phyloP scores from a whole-genome alignment of 2,329 filamentous ascomycete species.

The Talaromyces sp. region DNA sequence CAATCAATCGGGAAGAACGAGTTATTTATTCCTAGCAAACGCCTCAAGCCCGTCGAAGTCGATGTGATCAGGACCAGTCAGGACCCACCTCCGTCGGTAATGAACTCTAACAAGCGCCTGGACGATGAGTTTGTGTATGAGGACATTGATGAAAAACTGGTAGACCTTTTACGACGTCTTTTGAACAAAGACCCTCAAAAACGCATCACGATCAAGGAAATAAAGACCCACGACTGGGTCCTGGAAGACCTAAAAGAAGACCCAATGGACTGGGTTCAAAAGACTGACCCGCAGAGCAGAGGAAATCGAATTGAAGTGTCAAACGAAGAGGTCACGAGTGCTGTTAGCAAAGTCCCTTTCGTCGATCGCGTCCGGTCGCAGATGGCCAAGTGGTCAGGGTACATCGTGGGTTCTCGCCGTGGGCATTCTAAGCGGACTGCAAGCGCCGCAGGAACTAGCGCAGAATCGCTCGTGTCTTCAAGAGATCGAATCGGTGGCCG shows the following conservation, averaged over 20 bases:
- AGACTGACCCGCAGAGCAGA: conserved; percentile 78
- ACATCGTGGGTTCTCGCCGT: conserved; percentile 44
- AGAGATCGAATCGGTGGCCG: conserved; percentile 47
- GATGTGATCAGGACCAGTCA: conserved; percentile 13
- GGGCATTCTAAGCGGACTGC: conserved; percentile 40
- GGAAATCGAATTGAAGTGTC: conserved; percentile 89
- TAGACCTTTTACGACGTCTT: conserved; percentile 72
- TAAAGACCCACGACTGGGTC: conserved; percentile 93
- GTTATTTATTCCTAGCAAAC: conserved; percentile 77
- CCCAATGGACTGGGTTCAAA: conserved; percentile 78
- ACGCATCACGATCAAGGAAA: conserved; percentile 82
- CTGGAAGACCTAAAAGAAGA: conserved; percentile 66
- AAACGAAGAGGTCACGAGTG: conserved; percentile 79
- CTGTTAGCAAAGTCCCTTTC: conserved; percentile 83
- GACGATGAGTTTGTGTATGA: conserved; percentile 80
- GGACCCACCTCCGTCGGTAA: conserved; percentile 32
- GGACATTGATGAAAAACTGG: conserved; percentile 71
- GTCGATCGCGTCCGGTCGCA: conserved; percentile 78
- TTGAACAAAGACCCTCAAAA: conserved; percentile 84
- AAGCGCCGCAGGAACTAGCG: conserved; percentile 51
- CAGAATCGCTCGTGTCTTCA: conserved; percentile 51
- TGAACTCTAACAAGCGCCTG: conserved; percentile 63
- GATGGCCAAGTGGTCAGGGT: conserved; percentile 61
- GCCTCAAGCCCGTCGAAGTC: conserved; percentile 65
- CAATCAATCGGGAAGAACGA: conserved; percentile 85